These are phyloP conservation scores for Pseudogymnoascus sp. DNA, from an alignment of 2,329 filamentous ascomycete genomes.

Conservation along the genomic window DNA sequence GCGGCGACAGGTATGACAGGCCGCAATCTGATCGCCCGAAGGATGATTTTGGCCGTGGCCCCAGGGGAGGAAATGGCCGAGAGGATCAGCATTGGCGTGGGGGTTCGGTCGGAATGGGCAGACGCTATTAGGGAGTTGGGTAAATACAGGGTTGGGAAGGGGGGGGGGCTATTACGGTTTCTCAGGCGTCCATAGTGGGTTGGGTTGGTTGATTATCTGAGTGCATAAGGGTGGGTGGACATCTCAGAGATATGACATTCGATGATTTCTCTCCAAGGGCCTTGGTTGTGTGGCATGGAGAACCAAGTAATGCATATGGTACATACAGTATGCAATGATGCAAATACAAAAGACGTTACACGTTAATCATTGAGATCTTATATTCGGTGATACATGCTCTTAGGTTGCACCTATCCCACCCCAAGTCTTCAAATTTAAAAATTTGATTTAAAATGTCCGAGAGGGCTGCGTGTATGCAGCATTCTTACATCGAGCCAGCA, in stretches of 20 bases:
- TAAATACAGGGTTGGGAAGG: neutral
- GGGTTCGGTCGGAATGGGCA: neutral
- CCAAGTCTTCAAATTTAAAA: neutral
- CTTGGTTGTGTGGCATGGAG: neutral
- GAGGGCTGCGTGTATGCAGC: neutral
- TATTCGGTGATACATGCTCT: neutral
- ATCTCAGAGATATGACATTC: neutral
- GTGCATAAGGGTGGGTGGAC: neutral
- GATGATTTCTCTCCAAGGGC: neutral
- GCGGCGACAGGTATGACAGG: neutral
- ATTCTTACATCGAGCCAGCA: neutral
- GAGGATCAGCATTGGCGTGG: slow-evolving; percentile 4
- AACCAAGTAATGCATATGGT: neutral
- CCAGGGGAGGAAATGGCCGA: neutral
- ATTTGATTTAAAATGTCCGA: neutral
- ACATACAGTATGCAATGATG: neutral
- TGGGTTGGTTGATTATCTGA: neutral
- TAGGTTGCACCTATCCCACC: neutral
- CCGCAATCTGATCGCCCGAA: neutral
- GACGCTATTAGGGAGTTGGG: neutral
- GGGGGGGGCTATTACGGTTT: neutral
- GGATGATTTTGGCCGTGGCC: slow-evolving; percentile 1
- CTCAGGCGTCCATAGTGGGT: neutral
- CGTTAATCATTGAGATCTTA: neutral
- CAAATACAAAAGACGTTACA: neutral